Conservation (phyloP, 1,139 yeast genomes). For the Sugiyamaella japonica region DNA sequence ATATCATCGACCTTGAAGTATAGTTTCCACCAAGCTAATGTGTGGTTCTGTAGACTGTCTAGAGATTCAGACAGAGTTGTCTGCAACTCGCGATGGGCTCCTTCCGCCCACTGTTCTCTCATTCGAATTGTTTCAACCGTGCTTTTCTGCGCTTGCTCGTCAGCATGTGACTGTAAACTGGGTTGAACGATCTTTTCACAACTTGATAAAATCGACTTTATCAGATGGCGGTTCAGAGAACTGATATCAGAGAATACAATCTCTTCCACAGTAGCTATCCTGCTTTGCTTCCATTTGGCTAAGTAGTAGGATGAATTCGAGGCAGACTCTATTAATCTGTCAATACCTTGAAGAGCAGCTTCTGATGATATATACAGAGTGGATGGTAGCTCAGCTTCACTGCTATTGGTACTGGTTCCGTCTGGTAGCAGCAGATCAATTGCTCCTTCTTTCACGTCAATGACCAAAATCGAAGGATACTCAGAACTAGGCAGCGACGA, state of each 20-base stretch:
- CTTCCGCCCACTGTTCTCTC: constrained; percentile 39
- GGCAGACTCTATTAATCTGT: constrained; percentile 35
- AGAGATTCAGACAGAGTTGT: constrained; percentile 34
- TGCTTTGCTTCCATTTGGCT: constrained; percentile 30
- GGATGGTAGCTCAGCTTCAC: constrained; percentile 11
- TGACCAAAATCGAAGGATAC: constrained; percentile 27
- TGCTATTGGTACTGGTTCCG: constrained; percentile 6
- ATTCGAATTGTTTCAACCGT: constrained; percentile 27
- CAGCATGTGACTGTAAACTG: constrained; percentile 17
- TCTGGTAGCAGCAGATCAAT: constrained; percentile 15
- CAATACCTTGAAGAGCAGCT: constrained; percentile 33
- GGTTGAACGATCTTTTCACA: constrained; percentile 34
- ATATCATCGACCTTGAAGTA: constrained; percentile 43
- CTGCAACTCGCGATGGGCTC: constrained; percentile 44
- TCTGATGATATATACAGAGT: constrained; percentile 28
- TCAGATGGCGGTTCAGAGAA: constrained; percentile 25
- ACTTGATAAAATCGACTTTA: constrained; percentile 32
- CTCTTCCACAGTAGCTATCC: constrained; percentile 30
- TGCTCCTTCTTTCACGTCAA: constrained; percentile 27
- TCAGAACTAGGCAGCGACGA: constrained; percentile 2
- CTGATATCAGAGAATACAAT: constrained; percentile 27
- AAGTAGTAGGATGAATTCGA: constrained; percentile 34
- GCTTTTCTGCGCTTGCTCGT: constrained; percentile 25
- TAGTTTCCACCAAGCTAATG: constrained; percentile 44
- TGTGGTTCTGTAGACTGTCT: constrained; percentile 25